These are phyloP conservation scores for Carex scoparia DNA, from an alignment of 176 grass and related monocot genomes.

Conservation along the genomic window DNA sequence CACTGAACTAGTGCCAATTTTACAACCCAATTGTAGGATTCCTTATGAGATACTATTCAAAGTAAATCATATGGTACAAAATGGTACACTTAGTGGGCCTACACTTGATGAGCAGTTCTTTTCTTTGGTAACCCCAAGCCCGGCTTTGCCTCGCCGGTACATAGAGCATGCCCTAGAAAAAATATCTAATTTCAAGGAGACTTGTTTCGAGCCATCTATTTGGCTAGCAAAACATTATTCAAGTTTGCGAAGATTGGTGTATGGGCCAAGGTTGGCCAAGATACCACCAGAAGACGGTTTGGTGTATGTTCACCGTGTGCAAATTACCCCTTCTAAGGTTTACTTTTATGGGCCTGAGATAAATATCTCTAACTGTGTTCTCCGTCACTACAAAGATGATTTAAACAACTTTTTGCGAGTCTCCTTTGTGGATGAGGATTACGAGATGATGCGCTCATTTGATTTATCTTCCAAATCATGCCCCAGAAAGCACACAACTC, in stretches of 20 bases:
- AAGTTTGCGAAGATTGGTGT: conserved; percentile 23
- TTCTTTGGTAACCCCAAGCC: conserved; percentile 32
- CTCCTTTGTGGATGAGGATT: conserved; percentile 90
- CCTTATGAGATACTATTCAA: conserved; percentile 74
- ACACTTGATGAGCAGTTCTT: conserved; percentile 60
- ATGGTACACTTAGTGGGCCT: conserved; percentile 68
- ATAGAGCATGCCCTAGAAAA: conserved; percentile 59
- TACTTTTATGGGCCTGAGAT: conserved; percentile 84
- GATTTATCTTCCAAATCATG: conserved; percentile 59
- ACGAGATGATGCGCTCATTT: conserved; percentile 53
- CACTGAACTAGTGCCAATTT: conserved; percentile 45
- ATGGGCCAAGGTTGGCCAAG: conserved; percentile 18
- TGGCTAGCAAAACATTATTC: conserved; percentile 50
- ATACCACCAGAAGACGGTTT: conserved; percentile 61
- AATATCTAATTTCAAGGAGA: conserved; percentile 54
- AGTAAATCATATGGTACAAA: conserved; percentile 90
- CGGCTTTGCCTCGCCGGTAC: conserved; percentile 25
- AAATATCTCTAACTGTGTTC: conserved; percentile 88
- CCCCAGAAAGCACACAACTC: conserved; percentile 39
- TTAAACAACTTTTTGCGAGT: conserved; percentile 75
- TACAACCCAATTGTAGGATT: conserved; percentile 46
- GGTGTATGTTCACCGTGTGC: conserved; percentile 71
- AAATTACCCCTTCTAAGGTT: conserved; percentile 89
- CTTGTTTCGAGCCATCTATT: conserved; percentile 59
- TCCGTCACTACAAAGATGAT: conserved; percentile 42